These are phyloP conservation scores for Blastocystis sp. DNA, from an alignment of 352 stramenopile genomes.

Conservation along the genomic window DNA sequence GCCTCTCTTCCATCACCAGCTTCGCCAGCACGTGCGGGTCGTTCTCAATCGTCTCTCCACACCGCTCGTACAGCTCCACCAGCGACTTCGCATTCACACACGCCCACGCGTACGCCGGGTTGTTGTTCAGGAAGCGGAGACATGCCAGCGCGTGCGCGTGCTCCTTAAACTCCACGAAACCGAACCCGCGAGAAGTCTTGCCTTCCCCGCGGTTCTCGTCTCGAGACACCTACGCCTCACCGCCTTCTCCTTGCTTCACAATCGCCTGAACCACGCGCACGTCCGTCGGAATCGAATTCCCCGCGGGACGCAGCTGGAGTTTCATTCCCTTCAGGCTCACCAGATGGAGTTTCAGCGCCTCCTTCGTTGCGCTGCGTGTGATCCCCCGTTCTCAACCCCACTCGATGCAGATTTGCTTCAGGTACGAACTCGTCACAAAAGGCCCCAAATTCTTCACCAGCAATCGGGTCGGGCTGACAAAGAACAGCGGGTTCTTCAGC, in stretches of 20 bases:
- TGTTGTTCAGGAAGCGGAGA: conserved; percentile 82
- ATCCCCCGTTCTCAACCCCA: background rate
- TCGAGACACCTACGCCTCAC: conserved; percentile 1
- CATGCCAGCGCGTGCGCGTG: conserved; percentile 80
- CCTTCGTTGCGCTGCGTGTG: conserved; percentile 1
- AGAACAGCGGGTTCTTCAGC: conserved; percentile 92
- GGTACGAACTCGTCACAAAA: conserved; percentile 26
- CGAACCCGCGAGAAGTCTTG: conserved; percentile 70
- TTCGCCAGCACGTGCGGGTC: conserved; percentile 48
- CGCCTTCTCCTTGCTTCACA: background rate
- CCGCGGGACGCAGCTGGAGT: conserved; percentile 4
- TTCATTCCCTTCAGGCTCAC: conserved; percentile 37
- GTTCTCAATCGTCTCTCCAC: conserved; percentile 61
- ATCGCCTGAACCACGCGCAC: background rate
- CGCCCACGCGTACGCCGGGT: conserved; percentile 79
- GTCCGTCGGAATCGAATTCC: conserved; percentile 2
- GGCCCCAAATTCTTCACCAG: conserved; percentile 86
- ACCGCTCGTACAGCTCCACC: conserved; percentile 60
- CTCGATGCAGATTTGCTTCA: conserved; percentile 64
- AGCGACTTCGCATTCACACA: conserved; percentile 7
- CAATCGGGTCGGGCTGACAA: conserved; percentile 88
- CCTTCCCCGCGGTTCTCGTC: background rate
- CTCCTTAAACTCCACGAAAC: conserved; percentile 81
- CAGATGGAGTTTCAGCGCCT: conserved; percentile 1
- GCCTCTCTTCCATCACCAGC: conserved; percentile 70